These are phyloP conservation scores for Solanum commersonii DNA, from an alignment of 257 asterid genomes.

Conservation along the genomic window DNA sequence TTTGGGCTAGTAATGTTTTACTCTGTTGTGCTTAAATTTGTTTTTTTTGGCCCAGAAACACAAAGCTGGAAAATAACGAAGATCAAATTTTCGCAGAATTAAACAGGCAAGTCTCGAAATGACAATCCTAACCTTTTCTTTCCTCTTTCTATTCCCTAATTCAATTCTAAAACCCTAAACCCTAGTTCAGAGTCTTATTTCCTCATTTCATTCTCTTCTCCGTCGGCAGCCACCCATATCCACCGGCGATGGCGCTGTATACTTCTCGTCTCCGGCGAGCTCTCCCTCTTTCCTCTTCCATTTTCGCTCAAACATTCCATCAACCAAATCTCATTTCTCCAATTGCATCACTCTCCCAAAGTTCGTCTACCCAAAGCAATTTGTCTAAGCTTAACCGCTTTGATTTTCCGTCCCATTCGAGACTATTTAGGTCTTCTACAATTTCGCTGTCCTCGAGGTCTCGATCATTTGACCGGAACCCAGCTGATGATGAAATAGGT, in stretches of 20 bases:
- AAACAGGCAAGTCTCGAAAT: not conserved
- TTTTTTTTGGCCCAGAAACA: not conserved
- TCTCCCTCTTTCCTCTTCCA: slow-evolving; percentile 18
- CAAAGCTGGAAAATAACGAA: not conserved
- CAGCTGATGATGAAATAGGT: slow-evolving; percentile 44
- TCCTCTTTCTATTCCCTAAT: not conserved
- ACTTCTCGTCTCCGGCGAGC: slow-evolving; percentile 28
- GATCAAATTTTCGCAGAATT: not conserved
- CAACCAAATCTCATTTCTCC: not conserved
- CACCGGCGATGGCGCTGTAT: slow-evolving; percentile 16
- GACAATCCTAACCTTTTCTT: not conserved
- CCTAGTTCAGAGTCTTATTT: not conserved
- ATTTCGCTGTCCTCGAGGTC: slow-evolving; percentile 17
- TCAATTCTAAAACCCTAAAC: slow-evolving; percentile 14
- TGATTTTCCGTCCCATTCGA: slow-evolving; percentile 5
- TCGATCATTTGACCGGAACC: slow-evolving; percentile 30
- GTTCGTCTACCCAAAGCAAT: not conserved
- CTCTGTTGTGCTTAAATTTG: not conserved
- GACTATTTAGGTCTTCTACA: slow-evolving; percentile 34
- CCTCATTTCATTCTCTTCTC: not conserved
- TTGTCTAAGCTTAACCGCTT: not conserved
- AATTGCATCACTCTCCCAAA: slow-evolving; percentile 17
- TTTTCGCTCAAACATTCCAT: not conserved
- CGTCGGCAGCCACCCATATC: not conserved
- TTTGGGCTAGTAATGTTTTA: not conserved